A percentile compares a stretch with the other conserved stretches of the same genome.
Evolutionary conservation across 371 early-diverging fungal species (phyloP).

Genomic region (Mortierella sp.): DNA sequence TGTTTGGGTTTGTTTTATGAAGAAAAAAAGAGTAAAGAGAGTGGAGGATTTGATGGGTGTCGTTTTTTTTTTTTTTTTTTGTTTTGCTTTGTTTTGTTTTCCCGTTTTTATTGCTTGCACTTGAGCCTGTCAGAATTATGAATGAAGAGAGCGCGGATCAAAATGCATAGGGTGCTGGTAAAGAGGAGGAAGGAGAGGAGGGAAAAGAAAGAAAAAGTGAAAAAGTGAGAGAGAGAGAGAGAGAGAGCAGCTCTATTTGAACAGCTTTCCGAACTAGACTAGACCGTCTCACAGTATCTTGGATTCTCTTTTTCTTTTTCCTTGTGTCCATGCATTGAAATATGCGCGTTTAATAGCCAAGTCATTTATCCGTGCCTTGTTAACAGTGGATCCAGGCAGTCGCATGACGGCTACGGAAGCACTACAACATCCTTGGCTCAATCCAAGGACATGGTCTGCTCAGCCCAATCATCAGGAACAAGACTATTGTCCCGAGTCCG

Average conservation of each 20-base stretch:
- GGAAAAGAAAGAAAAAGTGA: no score
- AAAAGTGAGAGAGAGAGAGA: no score
- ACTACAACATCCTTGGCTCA: slow-evolving; percentile 78
- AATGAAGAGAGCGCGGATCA: no score
- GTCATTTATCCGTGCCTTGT: slow-evolving; percentile 79
- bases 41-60: no score
- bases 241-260: no score
- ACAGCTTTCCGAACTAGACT: not conserved
- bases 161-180: not conserved
- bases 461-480: slow-evolving; percentile 9
- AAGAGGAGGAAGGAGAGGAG: not conserved
- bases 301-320: not conserved
- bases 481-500: slow-evolving; percentile 13
- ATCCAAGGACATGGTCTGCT: slow-evolving; percentile 12
- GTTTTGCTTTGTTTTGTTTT: no score
- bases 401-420: slow-evolving; percentile 83
- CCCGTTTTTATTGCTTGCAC: no score
- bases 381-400: slow-evolving; percentile 77
- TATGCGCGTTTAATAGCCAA: slow-evolving; percentile 76
- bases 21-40: no score
- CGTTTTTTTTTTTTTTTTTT: no score
- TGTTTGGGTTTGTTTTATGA: no score
- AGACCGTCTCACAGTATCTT: not conserved
- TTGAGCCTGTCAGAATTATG: no score
- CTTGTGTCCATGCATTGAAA: not conserved